Evolutionary conservation across 176 grass and related monocot species (phyloP).

Genomic region (Triticum urartu): DNA sequence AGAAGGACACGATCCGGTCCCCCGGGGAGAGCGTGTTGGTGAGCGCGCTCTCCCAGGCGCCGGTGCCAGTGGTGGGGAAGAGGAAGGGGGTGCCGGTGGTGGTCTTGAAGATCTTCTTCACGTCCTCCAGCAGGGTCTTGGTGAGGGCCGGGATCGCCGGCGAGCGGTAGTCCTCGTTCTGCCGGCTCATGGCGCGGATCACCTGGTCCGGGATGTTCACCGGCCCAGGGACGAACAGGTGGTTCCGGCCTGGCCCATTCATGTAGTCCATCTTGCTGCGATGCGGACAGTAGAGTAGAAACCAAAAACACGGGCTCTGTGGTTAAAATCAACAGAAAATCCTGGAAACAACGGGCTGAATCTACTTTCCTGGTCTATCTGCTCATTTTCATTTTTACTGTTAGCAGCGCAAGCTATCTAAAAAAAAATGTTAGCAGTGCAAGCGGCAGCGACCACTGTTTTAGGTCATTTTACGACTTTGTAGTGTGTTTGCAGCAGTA

Average conservation of each 20-base stretch:
- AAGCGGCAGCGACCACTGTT: too few species aligned
- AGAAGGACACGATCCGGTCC: conserved; percentile 72
- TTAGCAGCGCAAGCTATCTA: too few species aligned
- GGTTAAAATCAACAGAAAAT: not conserved
- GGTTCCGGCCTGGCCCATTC: conserved; percentile 82
- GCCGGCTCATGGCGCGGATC: conserved; percentile 85
- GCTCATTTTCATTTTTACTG: not conserved
- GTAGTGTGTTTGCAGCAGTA: too few species aligned
- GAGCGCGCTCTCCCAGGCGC: conserved; percentile 96
- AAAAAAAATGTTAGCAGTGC: too few species aligned
- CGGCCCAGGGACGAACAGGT: conserved; percentile 91
- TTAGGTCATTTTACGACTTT: too few species aligned
- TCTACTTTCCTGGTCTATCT: not conserved
- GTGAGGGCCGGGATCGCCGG: conserved; percentile 77
- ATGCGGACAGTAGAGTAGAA: not conserved
- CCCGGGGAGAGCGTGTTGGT: conserved; percentile 97
- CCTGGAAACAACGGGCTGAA: not conserved
- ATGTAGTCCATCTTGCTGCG: conserved; percentile 74
- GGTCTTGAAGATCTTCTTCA: conserved; percentile 99
- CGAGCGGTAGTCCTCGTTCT: conserved; percentile 98
- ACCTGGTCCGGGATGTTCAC: conserved; percentile 94
- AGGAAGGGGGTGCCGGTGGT: conserved; percentile 78
- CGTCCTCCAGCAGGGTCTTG: conserved; percentile 83
- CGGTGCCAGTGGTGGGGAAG: conserved; percentile 91
- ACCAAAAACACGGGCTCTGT: not conserved